These are phyloP conservation scores for Arthrinium puccinioides DNA, from an alignment of 2,329 filamentous ascomycete genomes.

Conservation along the genomic window DNA sequence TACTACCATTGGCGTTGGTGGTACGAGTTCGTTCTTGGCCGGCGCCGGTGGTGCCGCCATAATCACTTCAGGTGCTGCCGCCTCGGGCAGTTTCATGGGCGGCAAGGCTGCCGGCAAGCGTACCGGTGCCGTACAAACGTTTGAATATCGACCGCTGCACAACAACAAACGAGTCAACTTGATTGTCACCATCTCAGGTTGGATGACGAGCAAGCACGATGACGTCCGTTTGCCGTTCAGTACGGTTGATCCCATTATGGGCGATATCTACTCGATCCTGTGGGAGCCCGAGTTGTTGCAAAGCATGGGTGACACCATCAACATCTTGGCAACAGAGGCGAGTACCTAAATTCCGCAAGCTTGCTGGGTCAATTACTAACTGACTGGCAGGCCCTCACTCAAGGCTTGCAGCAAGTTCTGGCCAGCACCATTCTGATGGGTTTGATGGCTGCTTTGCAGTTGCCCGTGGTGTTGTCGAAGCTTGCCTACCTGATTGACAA, in stretches of 20 bases:
- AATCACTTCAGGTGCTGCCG: constrained; percentile 82
- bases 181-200: constrained; percentile 90
- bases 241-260: constrained; percentile 96
- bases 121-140: constrained; percentile 89
- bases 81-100: constrained; percentile 82
- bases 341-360: constrained; percentile 16
- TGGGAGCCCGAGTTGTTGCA: constrained; percentile 98
- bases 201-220: constrained; percentile 98
- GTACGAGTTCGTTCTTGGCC: constrained; percentile 81
- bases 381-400: constrained; percentile 70
- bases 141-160: constrained; percentile 92
- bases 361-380: constrained; percentile 23
- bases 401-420: constrained; percentile 91
- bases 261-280: constrained; percentile 90
- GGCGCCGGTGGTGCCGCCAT: constrained; percentile 89
- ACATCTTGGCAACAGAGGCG: constrained; percentile 94
- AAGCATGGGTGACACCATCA: constrained; percentile 97
- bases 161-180: constrained; percentile 98
- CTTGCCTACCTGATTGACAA: constrained; percentile 96
- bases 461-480: constrained; percentile 90
- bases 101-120: constrained; percentile 77
- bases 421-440: constrained; percentile 82
- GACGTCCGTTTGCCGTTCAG: constrained; percentile 93
- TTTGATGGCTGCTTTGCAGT: constrained; percentile 85
- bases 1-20: constrained; percentile 86